Evolutionary conservation across 2,329 filamentous ascomycete genomes (phyloP), one percentile per base, ranked within the genome.

Genomic region (Dactylellina haptotyla): DNA sequence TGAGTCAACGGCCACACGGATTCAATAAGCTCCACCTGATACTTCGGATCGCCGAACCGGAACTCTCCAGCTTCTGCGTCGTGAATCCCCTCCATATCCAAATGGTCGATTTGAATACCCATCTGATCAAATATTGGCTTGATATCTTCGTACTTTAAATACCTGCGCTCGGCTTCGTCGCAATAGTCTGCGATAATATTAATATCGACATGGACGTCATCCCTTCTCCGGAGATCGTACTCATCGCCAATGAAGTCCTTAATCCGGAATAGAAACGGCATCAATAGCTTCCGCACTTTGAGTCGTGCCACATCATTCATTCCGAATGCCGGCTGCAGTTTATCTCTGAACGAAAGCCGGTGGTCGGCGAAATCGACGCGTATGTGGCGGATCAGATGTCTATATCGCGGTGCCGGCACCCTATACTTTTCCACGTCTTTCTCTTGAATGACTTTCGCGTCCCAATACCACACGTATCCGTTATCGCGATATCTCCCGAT

Each of bases 1-100:
- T 18, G 14, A 4, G 62, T 58, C 10, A 66, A 20, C 3, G 62
- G 51, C 51, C 51, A 66, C 1, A 41, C 1, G 4, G 18, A 34
- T 18, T 58, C 51, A 14, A 66, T 34, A 1, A 66, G 9, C 2
- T 30, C 30, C 1, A 5, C 6, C 10, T 43, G 30, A 2, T 25
- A 28, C 3, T 28, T 23, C 5, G 53, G 53, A 41, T 57, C 23
- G 4, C 34, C 18, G 34, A 43, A 57, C 18, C 26, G 4, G 4
- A 4, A 10, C 9, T 30, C 53, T 8, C 23, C 37, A 18, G 25
- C 20, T 45, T 18, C 39, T 2, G 2, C 39, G 39, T 6, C 2
- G 10, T n/a, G 39, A 16, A 45, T 1, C 6, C 10, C 39, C 2
- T n/a, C 39, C 9, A 46, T 4, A 18, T 2, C 4, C 6, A 1